Conservation (phyloP, 1,284 basidiomycete species). For the Irpex lacteus region DNA sequence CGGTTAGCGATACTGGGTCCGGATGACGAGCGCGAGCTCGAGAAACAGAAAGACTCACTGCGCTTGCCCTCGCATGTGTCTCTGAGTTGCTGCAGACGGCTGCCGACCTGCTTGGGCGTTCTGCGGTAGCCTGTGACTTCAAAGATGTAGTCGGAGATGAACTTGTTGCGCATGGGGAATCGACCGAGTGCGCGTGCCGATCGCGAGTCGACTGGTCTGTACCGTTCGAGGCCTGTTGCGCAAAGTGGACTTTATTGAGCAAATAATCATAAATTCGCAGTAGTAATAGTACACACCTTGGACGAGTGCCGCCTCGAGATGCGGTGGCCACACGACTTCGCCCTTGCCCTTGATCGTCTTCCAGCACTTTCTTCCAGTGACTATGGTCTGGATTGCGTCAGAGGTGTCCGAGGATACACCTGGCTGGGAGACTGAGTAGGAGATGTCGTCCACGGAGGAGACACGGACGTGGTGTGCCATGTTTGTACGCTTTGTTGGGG, state of each 20-base stretch:
- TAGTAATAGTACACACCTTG: slow-evolving; percentile 50
- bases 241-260: not conserved
- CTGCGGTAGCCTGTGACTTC: slow-evolving; percentile 60
- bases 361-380: slow-evolving; percentile 69
- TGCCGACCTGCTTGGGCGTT: slow-evolving; percentile 73
- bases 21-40: not conserved
- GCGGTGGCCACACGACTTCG: slow-evolving; percentile 73
- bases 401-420: slow-evolving; percentile 24
- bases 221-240: slow-evolving; percentile 56
- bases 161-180: slow-evolving; percentile 73
- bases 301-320: slow-evolving; percentile 71
- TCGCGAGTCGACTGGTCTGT: slow-evolving; percentile 67
- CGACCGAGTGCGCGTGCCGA: slow-evolving; percentile 69
- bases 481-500: not conserved
- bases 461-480: slow-evolving; percentile 25
- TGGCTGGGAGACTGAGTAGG: slow-evolving; percentile 26
- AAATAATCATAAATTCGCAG: not conserved
- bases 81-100: slow-evolving; percentile 69
- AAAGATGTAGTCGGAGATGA: slow-evolving; percentile 73
- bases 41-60: slow-evolving; percentile 39
- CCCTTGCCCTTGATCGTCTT: slow-evolving; percentile 65
- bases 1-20: not conserved
- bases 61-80: slow-evolving; percentile 66
- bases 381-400: slow-evolving; percentile 49
- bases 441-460: slow-evolving; percentile 31